Base-by-base conservation (phyloP, 306 rosid genomes). In the Boehmeria nivea region DNA sequence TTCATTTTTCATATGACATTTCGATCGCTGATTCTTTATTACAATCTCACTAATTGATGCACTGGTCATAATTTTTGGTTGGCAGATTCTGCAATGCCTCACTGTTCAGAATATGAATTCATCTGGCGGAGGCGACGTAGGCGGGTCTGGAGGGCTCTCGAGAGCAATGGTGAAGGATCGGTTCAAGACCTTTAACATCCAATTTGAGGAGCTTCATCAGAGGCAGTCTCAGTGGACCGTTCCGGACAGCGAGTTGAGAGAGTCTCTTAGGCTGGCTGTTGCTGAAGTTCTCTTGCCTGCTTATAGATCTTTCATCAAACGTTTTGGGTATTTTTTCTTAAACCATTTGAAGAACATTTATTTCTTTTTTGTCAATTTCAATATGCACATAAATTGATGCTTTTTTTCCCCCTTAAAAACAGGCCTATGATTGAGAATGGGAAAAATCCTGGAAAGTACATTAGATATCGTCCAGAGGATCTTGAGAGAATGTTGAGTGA, bases 171-270 rank as follows among this genome's bases (percentile, higher is more conserved):
- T 93, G 34, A 93, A 85, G 65, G 99, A 87, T 36, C 81, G 89
- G 67, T 87, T 87, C 72, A 93, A 87, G 80, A 81, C 86, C 31
- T 93, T 93, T 66, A 87, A 93, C 44, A 8, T 40, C 45, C 99
- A 93, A 62, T 81, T 93, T 72, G 96, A 87, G 54, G 99, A 87
- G 69, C 63, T 85, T 59, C 95, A 93, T 79, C 83, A 79, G 67
- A 82, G 96, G 66, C 99, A 87, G 63, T 84, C 96, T 33, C 96
- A 87, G 66, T 87, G 99, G 96, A 93, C 99, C 26, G 81, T 93
- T 72, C 99, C 95, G 2, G 99, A 93, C 51, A 93, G 84, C 31
- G 99, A 93, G 74, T 61, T 93, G 72, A 87, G 99, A 6, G 99
- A 93, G 83, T 87, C 99, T 34, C 70, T 93, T 25, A 83, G 95